Conservation (phyloP, 257 asterid genomes). For the Gentiana macrophylla region DNA sequence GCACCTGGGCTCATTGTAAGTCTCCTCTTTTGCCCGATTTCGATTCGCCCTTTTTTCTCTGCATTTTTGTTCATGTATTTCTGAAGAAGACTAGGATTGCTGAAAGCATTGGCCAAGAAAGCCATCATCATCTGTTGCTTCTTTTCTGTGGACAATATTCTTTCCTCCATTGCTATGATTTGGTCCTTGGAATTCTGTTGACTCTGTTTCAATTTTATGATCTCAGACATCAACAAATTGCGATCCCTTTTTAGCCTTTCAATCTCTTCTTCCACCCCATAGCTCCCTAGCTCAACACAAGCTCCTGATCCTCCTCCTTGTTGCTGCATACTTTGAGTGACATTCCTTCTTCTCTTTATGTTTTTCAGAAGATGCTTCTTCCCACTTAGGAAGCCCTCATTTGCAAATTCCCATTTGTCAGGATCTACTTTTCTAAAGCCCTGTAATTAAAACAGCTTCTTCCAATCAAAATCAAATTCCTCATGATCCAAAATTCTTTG, state of each 20-base stretch:
- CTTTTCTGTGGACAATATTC: slow-evolving; percentile 38
- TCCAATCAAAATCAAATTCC: background rate
- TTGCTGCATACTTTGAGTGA: slow-evolving; percentile 19
- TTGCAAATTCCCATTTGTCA: slow-evolving; percentile 92
- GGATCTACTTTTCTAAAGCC: slow-evolving; percentile 91
- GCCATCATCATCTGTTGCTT: slow-evolving; percentile 57
- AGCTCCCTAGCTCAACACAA: slow-evolving; percentile 52
- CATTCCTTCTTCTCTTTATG: slow-evolving; percentile 67
- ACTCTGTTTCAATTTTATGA: slow-evolving; percentile 58
- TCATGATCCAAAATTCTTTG: background rate
- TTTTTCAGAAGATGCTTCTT: slow-evolving; percentile 84
- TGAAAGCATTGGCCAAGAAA: slow-evolving; percentile 63
- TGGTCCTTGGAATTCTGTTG: slow-evolving; percentile 48
- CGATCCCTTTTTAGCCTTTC: slow-evolving; percentile 52
- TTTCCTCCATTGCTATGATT: slow-evolving; percentile 46
- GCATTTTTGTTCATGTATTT: slow-evolving; percentile 29
- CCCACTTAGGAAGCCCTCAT: slow-evolving; percentile 84
- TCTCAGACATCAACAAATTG: slow-evolving; percentile 45
- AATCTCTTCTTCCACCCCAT: slow-evolving; percentile 68
- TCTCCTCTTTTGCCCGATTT: slow-evolving; percentile 73
- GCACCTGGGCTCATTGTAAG: slow-evolving; percentile 47
- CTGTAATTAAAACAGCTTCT: slow-evolving; percentile 29
- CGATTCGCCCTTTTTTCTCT: slow-evolving; percentile 23
- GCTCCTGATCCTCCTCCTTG: slow-evolving; percentile 39
- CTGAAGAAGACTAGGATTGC: slow-evolving; percentile 40